Evolutionary conservation across 192 early-diverging fungal genomes (phyloP).

Genomic region (Lunasporangiospora selenospora): DNA sequence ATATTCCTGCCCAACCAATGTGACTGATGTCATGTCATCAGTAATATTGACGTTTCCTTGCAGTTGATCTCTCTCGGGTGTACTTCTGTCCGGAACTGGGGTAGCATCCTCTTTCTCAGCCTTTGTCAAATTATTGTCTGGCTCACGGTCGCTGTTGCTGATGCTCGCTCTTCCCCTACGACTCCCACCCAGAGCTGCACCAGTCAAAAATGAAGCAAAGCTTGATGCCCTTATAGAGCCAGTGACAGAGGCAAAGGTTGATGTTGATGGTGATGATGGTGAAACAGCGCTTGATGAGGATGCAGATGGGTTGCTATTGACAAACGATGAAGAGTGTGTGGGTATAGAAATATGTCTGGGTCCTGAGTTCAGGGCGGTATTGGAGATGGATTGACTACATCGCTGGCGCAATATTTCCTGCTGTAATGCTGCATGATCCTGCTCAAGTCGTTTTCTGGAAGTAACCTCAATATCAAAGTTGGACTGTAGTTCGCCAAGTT

Average conservation of each 20-base stretch:
- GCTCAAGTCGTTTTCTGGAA: conserved; percentile 16
- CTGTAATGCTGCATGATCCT: conserved; percentile 16
- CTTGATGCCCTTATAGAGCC: conserved; percentile 3
- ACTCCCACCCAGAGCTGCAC: conserved; percentile 8
- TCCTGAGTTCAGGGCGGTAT: background rate
- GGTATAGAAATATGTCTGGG: background rate
- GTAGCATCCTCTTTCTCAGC: background rate
- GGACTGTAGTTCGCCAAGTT: conserved; percentile 17
- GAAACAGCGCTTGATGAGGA: too few species aligned
- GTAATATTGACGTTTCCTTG: background rate
- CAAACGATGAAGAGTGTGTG: background rate
- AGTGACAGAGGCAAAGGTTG: conserved; percentile 8
- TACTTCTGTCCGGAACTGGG: background rate
- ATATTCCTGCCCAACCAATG: background rate
- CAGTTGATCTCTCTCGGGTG: background rate
- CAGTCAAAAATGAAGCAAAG: conserved; percentile 17
- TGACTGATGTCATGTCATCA: background rate
- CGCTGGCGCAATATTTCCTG: conserved; percentile 9
- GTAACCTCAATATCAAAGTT: conserved; percentile 15
- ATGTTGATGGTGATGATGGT: background rate
- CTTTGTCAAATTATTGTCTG: conserved; percentile 2
- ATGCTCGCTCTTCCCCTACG: conserved; percentile 9
- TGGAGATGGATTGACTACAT: background rate
- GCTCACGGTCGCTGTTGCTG: background rate
- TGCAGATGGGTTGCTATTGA: background rate